Conservation (phyloP, 2,329 filamentous ascomycete species). For the Diaporthe aspalathi region DNA sequence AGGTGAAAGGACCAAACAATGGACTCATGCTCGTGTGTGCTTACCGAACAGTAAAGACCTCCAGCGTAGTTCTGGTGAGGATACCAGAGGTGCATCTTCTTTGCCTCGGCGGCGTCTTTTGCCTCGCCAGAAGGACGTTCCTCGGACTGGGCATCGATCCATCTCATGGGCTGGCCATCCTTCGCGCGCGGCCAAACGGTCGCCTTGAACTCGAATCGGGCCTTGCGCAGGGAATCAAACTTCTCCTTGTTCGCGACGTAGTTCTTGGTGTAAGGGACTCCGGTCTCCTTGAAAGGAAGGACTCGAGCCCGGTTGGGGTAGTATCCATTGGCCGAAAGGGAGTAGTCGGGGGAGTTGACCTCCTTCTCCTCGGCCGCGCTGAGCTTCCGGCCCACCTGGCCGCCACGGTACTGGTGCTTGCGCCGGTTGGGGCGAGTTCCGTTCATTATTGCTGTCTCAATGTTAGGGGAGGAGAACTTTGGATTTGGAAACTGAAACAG, state of each 20-base stretch:
- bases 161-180: neutral
- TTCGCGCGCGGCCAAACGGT: neutral
- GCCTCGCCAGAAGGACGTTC: neutral
- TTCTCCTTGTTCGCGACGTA: neutral
- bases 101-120: neutral
- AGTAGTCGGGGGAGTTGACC: neutral
- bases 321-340: neutral
- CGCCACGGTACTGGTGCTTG: neutral
- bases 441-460: constrained; percentile 6
- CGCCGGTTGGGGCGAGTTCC: constrained; percentile 6
- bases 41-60: constrained; percentile 7
- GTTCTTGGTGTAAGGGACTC: constrained; percentile 3
- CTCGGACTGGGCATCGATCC: neutral
- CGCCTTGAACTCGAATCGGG: neutral
- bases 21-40: neutral
- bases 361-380: neutral
- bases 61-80: constrained; percentile 11
- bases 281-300: neutral
- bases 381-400: neutral
- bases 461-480: neutral
- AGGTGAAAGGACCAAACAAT: neutral
- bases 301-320: neutral
- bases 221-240: constrained; percentile 1
- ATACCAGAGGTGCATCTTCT: neutral
- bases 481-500: neutral